phyloP scores from a whole-genome alignment of 257 asterid genomes.

The Gentiana dahurica region DNA sequence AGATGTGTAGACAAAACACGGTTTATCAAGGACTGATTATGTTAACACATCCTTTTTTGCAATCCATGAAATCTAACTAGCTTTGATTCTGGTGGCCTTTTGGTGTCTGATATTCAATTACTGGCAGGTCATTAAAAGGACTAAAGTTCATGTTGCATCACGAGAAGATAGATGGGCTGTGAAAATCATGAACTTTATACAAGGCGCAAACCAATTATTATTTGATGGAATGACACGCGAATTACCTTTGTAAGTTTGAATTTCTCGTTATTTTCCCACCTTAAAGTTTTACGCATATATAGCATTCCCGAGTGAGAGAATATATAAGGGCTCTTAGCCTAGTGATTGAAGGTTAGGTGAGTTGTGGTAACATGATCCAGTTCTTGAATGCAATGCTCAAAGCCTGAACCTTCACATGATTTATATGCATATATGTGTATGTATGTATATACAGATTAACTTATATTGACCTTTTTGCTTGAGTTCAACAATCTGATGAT shows the following conservation, averaged over 20 bases:
- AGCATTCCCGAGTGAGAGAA: background rate
- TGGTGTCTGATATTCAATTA: constrained; percentile 11
- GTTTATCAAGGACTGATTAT: background rate
- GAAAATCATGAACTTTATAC: constrained; percentile 58
- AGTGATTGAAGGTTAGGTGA: too few relatives aligned
- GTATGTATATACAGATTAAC: too few relatives aligned
- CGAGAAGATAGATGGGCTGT: constrained; percentile 78
- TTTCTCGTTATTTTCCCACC: background rate
- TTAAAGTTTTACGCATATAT: background rate
- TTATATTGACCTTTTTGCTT: background rate
- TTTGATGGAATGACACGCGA: constrained; percentile 88
- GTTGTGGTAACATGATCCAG: too few relatives aligned
- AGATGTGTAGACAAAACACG: background rate
- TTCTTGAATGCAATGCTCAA: too few relatives aligned
- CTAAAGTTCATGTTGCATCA: constrained; percentile 37
- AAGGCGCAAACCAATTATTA: constrained; percentile 64
- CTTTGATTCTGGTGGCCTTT: background rate
- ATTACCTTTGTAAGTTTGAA: constrained; percentile 67
- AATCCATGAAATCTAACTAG: background rate
- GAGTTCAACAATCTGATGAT: constrained; percentile 10
- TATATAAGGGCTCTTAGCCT: too few relatives aligned
- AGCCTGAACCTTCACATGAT: too few relatives aligned
- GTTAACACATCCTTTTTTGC: background rate
- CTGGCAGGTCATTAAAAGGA: constrained; percentile 58
- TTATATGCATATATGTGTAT: too few relatives aligned